Base-by-base conservation (phyloP, 345 rosid genomes). In the Euphorbia pulcherrima region DNA sequence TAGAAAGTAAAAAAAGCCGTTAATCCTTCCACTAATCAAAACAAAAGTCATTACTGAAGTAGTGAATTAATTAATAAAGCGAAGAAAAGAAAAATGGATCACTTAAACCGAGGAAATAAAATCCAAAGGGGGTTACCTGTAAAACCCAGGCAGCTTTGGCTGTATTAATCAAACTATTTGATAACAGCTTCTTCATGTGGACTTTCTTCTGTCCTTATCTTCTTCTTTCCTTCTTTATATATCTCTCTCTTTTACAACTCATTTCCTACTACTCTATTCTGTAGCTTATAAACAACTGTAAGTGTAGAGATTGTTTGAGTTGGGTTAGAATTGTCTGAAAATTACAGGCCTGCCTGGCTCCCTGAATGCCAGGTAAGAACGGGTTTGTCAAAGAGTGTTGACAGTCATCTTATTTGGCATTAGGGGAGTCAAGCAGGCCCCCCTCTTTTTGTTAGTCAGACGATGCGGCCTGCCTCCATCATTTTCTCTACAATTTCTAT, bases 311-410 rank as follows among this genome's bases (percentile, higher is more conserved):
- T n/a, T n/a, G n/a, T 65, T 65, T 27, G 33, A 52, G 69, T 59
- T 33, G 8, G 16, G 8, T 26, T 13, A 5, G 8, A 54, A 21
- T 29, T 16, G 50, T 39, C 54, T 68, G 71, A 68, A 56, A 68
- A 21, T n/a, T 41, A 4, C 13, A 44, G 18, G 67, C 28, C 83
- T 81, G 87, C 85, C 87, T 84, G 87, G 87, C 87, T 84, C 87
- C 87, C 87, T 84, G 87, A 75, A 84, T 84, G 87, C 87, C 87
- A 84, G 70, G 64, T 84, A 60, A 64, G 82, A 68, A 79, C 7
- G 3, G 83, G 83, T 77, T 71, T 71, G 76, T 10, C 81, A 73
- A 69, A 68, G 24, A 61, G 56, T 41, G 76, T 73, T 75, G 82
- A 77, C 82, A 62, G 51, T 58, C 73, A 77, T 78, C 70, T 20